Conservation (phyloP, 768 basidiomycete genomes). For the Arthromyces matolae region DNA sequence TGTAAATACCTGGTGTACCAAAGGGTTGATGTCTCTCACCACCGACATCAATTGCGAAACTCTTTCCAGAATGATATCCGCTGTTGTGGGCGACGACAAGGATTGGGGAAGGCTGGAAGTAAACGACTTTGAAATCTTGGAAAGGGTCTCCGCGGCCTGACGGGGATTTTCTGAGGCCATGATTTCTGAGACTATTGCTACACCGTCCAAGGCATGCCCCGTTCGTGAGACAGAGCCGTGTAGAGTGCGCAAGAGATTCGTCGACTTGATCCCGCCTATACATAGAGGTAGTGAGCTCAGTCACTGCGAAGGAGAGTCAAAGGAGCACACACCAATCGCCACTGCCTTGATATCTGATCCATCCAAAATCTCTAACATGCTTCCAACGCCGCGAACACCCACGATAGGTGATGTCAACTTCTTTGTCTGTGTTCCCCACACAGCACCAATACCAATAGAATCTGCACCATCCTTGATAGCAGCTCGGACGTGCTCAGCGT, state of each 20-base stretch:
- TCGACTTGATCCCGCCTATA: slow-evolving; percentile 81
- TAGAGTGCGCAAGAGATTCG: slow-evolving; percentile 71
- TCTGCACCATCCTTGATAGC: slow-evolving; percentile 69
- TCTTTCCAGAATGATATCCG: slow-evolving; percentile 34
- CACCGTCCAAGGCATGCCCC: slow-evolving; percentile 64
- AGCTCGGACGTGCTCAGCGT: slow-evolving; percentile 53
- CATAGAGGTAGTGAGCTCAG: background rate
- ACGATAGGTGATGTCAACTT: slow-evolving; percentile 57
- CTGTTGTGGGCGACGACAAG: slow-evolving; percentile 2
- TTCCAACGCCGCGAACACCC: slow-evolving; percentile 71
- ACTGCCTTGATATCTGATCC: slow-evolving; percentile 68
- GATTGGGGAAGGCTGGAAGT: slow-evolving; percentile 18
- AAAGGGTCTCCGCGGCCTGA: slow-evolving; percentile 44
- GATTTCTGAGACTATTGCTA: slow-evolving; percentile 90
- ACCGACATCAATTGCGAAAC: slow-evolving; percentile 48
- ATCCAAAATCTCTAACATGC: slow-evolving; percentile 60
- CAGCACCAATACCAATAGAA: slow-evolving; percentile 85
- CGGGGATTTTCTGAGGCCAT: slow-evolving; percentile 58
- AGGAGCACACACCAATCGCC: slow-evolving; percentile 73
- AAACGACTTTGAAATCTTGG: slow-evolving; percentile 42
- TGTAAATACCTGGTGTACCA: slow-evolving; percentile 71
- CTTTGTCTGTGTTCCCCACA: slow-evolving; percentile 82
- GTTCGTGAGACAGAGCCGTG: slow-evolving; percentile 63
- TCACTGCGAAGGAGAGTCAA: background rate
- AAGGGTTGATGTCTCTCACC: slow-evolving; percentile 54